phyloP scores from a whole-genome alignment of 106 monocot genomes.

The Allium fistulosum region DNA sequence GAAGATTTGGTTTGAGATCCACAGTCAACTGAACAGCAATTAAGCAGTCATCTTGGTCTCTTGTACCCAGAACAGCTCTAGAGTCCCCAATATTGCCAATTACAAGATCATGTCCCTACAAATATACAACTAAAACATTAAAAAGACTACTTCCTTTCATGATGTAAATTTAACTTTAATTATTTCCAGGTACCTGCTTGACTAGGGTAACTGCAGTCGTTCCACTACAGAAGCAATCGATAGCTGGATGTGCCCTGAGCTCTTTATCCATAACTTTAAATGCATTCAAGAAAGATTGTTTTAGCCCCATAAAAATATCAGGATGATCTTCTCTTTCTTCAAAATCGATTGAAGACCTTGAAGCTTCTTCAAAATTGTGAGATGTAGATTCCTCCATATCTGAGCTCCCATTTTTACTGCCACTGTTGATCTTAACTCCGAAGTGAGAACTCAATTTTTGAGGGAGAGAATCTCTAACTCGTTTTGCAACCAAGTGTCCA shows the following conservation, averaged over 20 bases:
- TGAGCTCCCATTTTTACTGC: slow-evolving; percentile 5
- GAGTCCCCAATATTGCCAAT: slow-evolving; percentile 29
- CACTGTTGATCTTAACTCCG: not conserved
- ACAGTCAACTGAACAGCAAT: slow-evolving; percentile 36
- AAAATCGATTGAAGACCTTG: slow-evolving; percentile 3
- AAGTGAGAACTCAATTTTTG: slow-evolving; percentile 22
- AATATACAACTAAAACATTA: not conserved
- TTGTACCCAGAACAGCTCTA: slow-evolving; percentile 22
- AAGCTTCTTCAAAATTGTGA: slow-evolving; percentile 9
- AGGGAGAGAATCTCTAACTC: slow-evolving; percentile 48
- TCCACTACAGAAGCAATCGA: slow-evolving; percentile 45
- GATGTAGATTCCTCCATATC: slow-evolving; percentile 14
- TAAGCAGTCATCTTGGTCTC: slow-evolving; percentile 28
- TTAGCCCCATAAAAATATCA: slow-evolving; percentile 12
- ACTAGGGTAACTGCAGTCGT: slow-evolving; percentile 42
- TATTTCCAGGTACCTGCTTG: slow-evolving; percentile 23
- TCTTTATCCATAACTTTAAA: slow-evolving; percentile 42
- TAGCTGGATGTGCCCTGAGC: slow-evolving; percentile 15
- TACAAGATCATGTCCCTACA: slow-evolving; percentile 21
- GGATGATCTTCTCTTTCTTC: slow-evolving; percentile 13
- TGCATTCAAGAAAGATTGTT: slow-evolving; percentile 27
- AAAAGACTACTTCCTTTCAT: too few relatives aligned
- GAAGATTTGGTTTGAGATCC: slow-evolving; percentile 42
- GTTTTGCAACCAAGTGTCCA: slow-evolving; percentile 51
- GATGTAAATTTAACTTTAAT: too few relatives aligned